phyloP scores from a whole-genome alignment of 2,329 filamentous ascomycete genomes.

The Phyllosticta citriasiana region DNA sequence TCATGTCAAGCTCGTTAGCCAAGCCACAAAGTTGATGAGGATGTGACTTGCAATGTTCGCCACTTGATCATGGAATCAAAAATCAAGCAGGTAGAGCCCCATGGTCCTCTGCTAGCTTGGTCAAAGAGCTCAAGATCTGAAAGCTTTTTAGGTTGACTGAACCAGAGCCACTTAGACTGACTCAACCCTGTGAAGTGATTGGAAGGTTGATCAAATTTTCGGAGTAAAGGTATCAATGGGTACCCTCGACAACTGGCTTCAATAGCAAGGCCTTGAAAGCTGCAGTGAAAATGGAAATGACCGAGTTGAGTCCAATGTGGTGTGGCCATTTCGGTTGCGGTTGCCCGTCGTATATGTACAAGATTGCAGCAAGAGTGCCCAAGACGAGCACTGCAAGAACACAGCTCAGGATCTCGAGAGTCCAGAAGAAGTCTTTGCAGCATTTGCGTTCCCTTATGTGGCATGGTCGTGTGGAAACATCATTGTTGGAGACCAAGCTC shows the following conservation, averaged over 20 bases:
- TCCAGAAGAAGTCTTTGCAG: background rate
- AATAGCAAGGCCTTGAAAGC: conserved; percentile 1
- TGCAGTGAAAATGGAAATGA: conserved; percentile 1
- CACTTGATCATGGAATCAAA: background rate
- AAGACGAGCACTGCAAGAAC: background rate
- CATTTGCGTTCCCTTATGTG: no score
- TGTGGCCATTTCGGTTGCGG: conserved; percentile 3
- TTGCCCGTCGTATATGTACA: background rate
- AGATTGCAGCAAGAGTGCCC: background rate
- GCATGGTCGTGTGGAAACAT: no score
- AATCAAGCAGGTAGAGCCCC: background rate
- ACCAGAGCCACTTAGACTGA: conserved; percentile 6
- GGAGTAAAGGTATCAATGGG: background rate
- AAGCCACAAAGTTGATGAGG: background rate
- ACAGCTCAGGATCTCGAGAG: background rate
- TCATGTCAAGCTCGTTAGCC: background rate
- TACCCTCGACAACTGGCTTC: background rate
- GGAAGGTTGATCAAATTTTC: background rate
- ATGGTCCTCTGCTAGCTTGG: conserved; percentile 1
- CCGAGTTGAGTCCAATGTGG: conserved; percentile 1
- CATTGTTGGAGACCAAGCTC: no score
- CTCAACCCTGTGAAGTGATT: background rate
- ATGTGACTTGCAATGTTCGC: background rate
- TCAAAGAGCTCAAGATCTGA: conserved; percentile 3
- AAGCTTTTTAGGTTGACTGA: background rate